Percentiles rank a stretch among this genome's conserved stretches.
Conservation (phyloP, 1,139 yeast genomes). For the Blastobotrys illinoisensis region DNA sequence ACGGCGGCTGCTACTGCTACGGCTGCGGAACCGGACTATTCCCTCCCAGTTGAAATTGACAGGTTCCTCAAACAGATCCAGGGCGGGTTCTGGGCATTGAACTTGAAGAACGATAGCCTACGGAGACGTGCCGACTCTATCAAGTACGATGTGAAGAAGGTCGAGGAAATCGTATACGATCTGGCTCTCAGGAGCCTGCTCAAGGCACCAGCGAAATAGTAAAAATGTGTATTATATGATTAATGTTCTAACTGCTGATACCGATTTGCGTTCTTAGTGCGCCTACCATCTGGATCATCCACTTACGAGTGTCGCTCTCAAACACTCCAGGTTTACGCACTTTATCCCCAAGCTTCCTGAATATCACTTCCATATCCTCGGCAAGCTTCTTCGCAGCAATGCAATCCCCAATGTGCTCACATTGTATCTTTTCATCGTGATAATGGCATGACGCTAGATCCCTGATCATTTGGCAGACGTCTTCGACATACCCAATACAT, state of each 20-base stretch:
- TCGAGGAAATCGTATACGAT: constrained; percentile 33
- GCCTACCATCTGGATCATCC: constrained; percentile 25
- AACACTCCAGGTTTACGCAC: constrained; percentile 17
- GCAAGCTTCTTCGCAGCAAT: constrained; percentile 16
- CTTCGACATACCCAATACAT: background rate
- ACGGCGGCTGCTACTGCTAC: constrained; percentile 22
- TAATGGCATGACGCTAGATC: background rate
- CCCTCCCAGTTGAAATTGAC: constrained; percentile 17
- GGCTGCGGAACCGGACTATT: constrained; percentile 9
- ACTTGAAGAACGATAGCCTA: constrained; percentile 32
- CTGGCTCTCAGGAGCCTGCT: constrained; percentile 26
- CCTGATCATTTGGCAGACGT: background rate
- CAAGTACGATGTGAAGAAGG: constrained; percentile 34
- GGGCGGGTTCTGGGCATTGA: constrained; percentile 29
- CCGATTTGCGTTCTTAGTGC: constrained; percentile 21
- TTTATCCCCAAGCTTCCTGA: constrained; percentile 8
- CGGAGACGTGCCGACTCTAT: constrained; percentile 31
- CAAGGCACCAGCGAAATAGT: background rate
- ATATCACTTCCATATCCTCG: constrained; percentile 13
- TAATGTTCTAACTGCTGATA: constrained; percentile 18
- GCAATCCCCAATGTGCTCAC: background rate
- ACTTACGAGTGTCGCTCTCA: constrained; percentile 22
- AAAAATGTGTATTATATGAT: background rate
- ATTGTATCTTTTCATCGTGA: background rate
- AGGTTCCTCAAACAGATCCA: constrained; percentile 29